Percentiles rank a stretch among this genome's conserved stretches.
These are phyloP conservation scores for Fusarium nygamai DNA, from an alignment of 2,329 filamentous ascomycete species.

Conservation along the genomic window DNA sequence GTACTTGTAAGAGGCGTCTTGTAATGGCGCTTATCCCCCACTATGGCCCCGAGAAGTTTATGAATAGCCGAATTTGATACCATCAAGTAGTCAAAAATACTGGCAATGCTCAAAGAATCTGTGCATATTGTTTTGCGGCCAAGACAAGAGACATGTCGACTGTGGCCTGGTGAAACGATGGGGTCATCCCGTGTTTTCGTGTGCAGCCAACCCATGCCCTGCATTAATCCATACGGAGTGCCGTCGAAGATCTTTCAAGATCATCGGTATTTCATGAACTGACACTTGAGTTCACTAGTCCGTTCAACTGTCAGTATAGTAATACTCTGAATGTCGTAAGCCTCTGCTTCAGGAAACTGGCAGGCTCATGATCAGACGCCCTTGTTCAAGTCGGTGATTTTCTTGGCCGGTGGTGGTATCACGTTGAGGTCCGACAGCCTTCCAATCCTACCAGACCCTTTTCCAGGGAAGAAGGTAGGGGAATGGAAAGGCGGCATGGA, in stretches of 20 bases:
- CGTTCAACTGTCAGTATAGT: neutral
- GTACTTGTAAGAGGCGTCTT: conserved; percentile 19
- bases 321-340: conserved; percentile 29
- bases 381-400: neutral
- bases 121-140: conserved; percentile 15
- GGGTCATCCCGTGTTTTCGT: conserved; percentile 11
- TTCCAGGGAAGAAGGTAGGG: conserved; percentile 13
- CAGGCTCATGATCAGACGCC: conserved; percentile 4
- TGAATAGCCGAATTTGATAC: conserved; percentile 17
- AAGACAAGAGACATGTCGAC: conserved; percentile 4
- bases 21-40: conserved; percentile 23
- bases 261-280: conserved; percentile 20
- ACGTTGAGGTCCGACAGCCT: conserved; percentile 25
- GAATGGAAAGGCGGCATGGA: conserved; percentile 26
- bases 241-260: conserved; percentile 32
- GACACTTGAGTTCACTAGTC: neutral
- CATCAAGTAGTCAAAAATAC: neutral
- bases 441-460: conserved; percentile 16
- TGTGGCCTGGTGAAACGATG: conserved; percentile 13
- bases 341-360: conserved; percentile 23
- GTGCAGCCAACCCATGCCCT: conserved; percentile 3
- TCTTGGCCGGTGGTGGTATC: conserved; percentile 22
- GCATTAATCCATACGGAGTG: conserved; percentile 12
- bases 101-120: conserved; percentile 1
- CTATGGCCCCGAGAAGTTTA: conserved; percentile 29